Base-by-base conservation (phyloP, 2,329 filamentous ascomycete species). In the Byssoonygena ceratinophila region DNA sequence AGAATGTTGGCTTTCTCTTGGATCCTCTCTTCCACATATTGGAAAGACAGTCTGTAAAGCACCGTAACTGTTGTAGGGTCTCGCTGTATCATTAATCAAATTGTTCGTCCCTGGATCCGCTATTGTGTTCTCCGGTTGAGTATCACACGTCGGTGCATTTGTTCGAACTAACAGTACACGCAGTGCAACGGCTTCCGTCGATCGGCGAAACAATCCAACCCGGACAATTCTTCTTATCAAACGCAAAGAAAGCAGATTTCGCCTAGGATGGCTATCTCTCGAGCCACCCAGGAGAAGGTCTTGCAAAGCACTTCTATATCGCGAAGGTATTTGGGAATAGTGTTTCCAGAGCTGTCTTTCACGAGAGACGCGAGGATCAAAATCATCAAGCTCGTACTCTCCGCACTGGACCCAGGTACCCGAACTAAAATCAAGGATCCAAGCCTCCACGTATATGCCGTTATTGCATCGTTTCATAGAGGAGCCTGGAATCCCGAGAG, bases 241-340 rank as follows among this genome's bases (percentile, higher is more conserved):
- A 9, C 40, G 22, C 12, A 54, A 11, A 20, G 27, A 37, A 25
- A 54, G 25, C 11, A 49, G 12, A 9, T 12, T 18, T 18, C 25
- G 32, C 36, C 34, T 48, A 16, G 9, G 14, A 14, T 36, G 23
- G 12, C 11, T 23, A 16, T 20, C 16, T 11, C 22, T 29, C 4
- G 2, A 2, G 14, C 37, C 37, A 7, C 20, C 7, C 8, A 34
- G n/a, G n/a, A 48, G 41, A 20, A 49, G 37, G 5, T 43, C 36
- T 5, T 46, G 29, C 22, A 45, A 34, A 6, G 46, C 14, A 23
- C 6, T n/a, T 27, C 46, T 37, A 41, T 44, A 23, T 8, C 37
- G 18, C 23, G 52, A n/a, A 20, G 46, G 40, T 16, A 54, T 37
- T 16, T 34, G 46, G 31, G 52, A 50, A 41, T 45, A 54, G n/a